These are phyloP conservation scores for Vicia sativa DNA, from an alignment of 306 rosid genomes.

Conservation along the genomic window DNA sequence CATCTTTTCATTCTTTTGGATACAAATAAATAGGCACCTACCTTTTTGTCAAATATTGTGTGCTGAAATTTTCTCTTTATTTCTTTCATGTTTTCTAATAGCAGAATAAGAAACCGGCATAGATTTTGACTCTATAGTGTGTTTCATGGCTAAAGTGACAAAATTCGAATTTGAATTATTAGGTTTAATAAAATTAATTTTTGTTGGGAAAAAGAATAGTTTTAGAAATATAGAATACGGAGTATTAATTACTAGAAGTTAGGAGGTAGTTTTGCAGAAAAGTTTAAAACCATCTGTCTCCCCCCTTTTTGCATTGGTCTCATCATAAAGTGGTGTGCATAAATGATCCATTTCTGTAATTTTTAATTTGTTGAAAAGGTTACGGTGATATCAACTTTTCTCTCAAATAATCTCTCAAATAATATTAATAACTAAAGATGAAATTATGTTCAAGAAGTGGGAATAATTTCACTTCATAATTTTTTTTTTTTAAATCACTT, in stretches of 20 bases:
- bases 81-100: slow-evolving; percentile 6
- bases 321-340: slow-evolving; percentile 36
- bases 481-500: no score
- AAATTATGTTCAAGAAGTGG: neutral
- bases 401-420: slow-evolving; percentile 35
- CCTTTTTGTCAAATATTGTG: slow-evolving; percentile 38
- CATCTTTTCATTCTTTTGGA: slow-evolving; percentile 25
- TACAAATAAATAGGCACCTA: slow-evolving; percentile 16
- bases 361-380: slow-evolving; percentile 12
- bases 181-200: no score
- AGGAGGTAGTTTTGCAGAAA: slow-evolving; percentile 37
- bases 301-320: slow-evolving; percentile 27
- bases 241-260: no score
- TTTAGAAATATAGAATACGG: no score
- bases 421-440: neutral
- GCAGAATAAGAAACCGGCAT: slow-evolving; percentile 9
- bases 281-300: slow-evolving; percentile 36
- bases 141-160: no score
- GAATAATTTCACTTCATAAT: no score
- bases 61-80: slow-evolving; percentile 34
- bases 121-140: slow-evolving; percentile 35
- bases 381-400: neutral
- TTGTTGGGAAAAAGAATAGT: no score
- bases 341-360: slow-evolving; percentile 25
- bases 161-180: no score